Evolutionary conservation across 495 filamentous ascomycete species (phyloP), one percentile per base, ranked within the genome.

Genomic region (Talaromyces proteolyticus): DNA sequence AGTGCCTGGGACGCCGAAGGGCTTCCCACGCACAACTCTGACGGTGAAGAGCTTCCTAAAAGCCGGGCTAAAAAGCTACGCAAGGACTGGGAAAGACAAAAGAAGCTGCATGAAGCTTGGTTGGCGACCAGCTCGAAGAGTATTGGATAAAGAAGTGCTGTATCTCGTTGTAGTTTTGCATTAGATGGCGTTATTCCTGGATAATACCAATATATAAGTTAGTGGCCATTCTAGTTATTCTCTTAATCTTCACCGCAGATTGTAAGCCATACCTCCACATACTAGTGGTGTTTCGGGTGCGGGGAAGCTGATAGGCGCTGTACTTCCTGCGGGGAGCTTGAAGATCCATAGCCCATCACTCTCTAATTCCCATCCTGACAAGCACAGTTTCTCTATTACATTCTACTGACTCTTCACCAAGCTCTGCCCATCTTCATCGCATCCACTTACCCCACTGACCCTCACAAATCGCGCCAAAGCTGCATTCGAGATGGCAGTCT

Each of bases 1-100:
- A 77, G 70, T 42, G 87, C 76, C 41, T 97, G 91, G 91, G 91
- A 96, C 68, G 83, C 75, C 2, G 84, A 96, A 12, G 93, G 93
- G 1, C 49, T 97, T 41, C 93, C 93, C 8, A 86, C 79, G 3
- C 87, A 79, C 64, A 80, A 89, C 62, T 75, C 74, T 14, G 80
- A 83, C 21, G 93, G 91, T 1, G 79, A 79, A 55, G 89, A 94
- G 60, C 69, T 98, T 21, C 76, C 88, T 19, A 98, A 96, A 76
- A 85, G 76, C 49, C 76, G 78, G 56, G 51, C 52, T 26, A 98
- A 96, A 78, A 94, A 89, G 78, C 62, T 97, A 29, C 83, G 69
- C 70, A 97, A 97, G 74, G 88, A 89, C 22, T 95, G 88, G 89
- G 88, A 95, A 61, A 82, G 73, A 63, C 93, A 96, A 74, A 94